Conservation (phyloP, 148 eudicot species). For the Agrostemma githago region DNA sequence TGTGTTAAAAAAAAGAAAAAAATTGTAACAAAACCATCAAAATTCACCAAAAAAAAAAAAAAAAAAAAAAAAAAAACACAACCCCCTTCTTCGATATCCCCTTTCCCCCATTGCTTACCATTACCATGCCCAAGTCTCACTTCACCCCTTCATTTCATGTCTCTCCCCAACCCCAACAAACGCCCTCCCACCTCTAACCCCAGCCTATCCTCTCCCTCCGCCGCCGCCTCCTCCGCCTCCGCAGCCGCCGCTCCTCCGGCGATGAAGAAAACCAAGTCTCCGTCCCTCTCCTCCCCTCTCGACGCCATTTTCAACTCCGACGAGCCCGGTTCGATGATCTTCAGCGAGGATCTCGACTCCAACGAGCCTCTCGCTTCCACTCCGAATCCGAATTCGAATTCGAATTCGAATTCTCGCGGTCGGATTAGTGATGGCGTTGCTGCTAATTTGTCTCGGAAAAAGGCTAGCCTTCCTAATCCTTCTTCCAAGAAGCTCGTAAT, state of each 20-base stretch:
- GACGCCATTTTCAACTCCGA: slow-evolving; percentile 7
- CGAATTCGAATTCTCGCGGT: background rate
- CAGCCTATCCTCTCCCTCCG: background rate
- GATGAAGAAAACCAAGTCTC: slow-evolving; percentile 31
- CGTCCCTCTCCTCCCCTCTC: background rate
- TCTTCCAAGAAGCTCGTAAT: slow-evolving; percentile 75
- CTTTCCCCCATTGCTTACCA: background rate
- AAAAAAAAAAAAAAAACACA: no score
- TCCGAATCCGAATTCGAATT: background rate
- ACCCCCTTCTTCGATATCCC: background rate
- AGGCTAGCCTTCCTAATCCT: slow-evolving; percentile 90
- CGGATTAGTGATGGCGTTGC: slow-evolving; percentile 30
- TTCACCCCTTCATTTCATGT: slow-evolving; percentile 29
- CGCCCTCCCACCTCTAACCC: slow-evolving; percentile 20
- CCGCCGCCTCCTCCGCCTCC: background rate
- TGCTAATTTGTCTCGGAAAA: slow-evolving; percentile 75
- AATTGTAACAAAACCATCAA: background rate
- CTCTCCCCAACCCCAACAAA: slow-evolving; percentile 30
- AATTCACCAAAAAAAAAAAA: background rate
- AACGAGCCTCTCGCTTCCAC: background rate
- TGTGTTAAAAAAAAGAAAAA: no score
- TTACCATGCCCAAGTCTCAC: slow-evolving; percentile 13
- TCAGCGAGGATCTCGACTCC: slow-evolving; percentile 24
- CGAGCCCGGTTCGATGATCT: slow-evolving; percentile 18
- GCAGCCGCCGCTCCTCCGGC: slow-evolving; percentile 7